Base-by-base conservation (phyloP, 257 asterid genomes). In the Voacanga thouarsii region DNA sequence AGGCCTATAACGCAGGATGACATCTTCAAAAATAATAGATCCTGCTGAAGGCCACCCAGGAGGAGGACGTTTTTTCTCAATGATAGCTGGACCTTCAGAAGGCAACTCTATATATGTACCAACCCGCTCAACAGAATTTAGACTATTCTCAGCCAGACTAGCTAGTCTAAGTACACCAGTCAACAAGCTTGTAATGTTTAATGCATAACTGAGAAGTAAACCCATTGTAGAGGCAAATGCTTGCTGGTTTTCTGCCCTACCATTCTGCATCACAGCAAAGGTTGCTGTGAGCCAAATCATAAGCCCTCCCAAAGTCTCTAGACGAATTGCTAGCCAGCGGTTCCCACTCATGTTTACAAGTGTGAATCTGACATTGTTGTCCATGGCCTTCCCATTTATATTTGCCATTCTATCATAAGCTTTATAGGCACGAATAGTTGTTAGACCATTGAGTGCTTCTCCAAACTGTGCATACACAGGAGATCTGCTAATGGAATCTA, bases 381-480 rank as follows among this genome's bases (percentile, higher is more conserved):
- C 99, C 98, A 95, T 91, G 1, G 99, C 90, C 49, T 86, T 91
- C 75, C 98, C 99, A 57, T 95, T 95, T 75, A 92, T 89, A 75
- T 69, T 78, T 74, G 98, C 90, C 97, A 95, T 93, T 55, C 99
- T 92, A 76, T 91, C 98, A 75, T 95, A 90, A 63, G 99, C 99
- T 86, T 90, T 89, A 86, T 95, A 95, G 24, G 99, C 99, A 79
- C 99, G 99, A 69, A 95, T 91, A 59, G 97, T 90, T 66, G 97
- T 77, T 67, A 93, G 82, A 65, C 99, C 99, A 78, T 95, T 92
- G 23, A 95, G 87, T 39, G 99, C 98, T 89, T 95, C 99, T 61
- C 97, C 93, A 79, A 95, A 95, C 84, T 95, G 99, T 51, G 99
- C 99, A 82, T 95, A 95, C n/a, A 95, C 98, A 26, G 99, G 99